Conservation (phyloP, 495 filamentous ascomycete species). For the Hyaloscypha hepaticicola region DNA sequence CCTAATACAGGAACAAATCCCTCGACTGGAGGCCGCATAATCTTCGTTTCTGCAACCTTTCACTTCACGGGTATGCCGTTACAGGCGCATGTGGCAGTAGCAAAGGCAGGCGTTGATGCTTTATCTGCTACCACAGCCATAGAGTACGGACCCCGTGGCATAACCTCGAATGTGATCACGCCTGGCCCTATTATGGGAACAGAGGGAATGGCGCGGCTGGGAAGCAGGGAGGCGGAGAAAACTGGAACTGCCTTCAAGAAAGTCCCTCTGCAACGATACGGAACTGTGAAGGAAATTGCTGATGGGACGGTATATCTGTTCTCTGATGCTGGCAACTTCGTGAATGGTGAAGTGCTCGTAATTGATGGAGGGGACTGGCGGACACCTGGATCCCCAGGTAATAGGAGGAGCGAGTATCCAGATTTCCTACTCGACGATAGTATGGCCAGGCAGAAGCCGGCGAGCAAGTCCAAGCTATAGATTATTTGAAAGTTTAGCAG, state of each 20-base stretch:
- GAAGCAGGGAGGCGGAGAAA: constrained; percentile 17
- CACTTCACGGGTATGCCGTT: constrained; percentile 83
- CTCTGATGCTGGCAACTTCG: constrained; percentile 76
- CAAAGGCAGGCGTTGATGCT: constrained; percentile 89
- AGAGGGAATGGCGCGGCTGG: constrained; percentile 57
- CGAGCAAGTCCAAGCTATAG: constrained; percentile 62
- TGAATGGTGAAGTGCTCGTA: constrained; percentile 75
- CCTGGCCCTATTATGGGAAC: constrained; percentile 74
- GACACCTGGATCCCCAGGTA: constrained; percentile 16
- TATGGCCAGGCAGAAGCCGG: constrained; percentile 58
- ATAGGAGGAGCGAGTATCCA: constrained; percentile 47
- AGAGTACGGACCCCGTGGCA: constrained; percentile 82
- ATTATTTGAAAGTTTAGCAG: constrained; percentile 3
- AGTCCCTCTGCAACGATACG: constrained; percentile 67
- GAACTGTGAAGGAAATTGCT: constrained; percentile 83
- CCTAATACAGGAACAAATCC: constrained; percentile 44
- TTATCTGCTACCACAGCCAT: constrained; percentile 71
- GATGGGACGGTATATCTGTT: constrained; percentile 91
- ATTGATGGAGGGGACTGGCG: constrained; percentile 66
- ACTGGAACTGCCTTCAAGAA: constrained; percentile 39
- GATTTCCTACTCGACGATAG: constrained; percentile 60
- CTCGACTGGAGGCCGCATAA: constrained; percentile 74
- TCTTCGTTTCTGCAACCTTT: constrained; percentile 85
- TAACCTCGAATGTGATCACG: constrained; percentile 86
- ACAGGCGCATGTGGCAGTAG: constrained; percentile 82